Evolutionary conservation across 306 rosid genomes (phyloP).

Genomic region (Spatholobus suberectus): DNA sequence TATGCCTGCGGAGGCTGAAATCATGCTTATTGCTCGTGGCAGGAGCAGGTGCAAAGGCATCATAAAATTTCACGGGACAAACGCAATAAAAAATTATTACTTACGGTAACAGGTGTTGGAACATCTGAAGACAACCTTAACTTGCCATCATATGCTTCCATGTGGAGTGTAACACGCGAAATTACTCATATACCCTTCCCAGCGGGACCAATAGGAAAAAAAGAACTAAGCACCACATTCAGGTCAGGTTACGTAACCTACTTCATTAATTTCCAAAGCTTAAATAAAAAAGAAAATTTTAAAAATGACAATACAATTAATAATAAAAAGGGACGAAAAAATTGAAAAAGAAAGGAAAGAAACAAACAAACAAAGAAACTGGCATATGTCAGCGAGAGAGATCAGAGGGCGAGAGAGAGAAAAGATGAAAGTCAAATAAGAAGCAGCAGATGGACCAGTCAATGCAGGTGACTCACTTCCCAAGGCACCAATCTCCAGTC

Average conservation of each 20-base stretch:
- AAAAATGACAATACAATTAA: no score
- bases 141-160: conserved; percentile 13
- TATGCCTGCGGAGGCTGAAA: not conserved
- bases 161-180: not conserved
- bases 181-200: not conserved
- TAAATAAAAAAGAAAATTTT: not conserved
- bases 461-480: conserved; percentile 38
- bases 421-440: conserved; percentile 43
- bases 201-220: not conserved
- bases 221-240: not conserved
- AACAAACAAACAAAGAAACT: conserved; percentile 28
- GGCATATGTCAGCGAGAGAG: conserved; percentile 21
- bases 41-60: not conserved
- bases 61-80: not conserved
- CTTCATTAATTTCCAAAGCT: not conserved
- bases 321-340: no score
- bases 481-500: conserved; percentile 34
- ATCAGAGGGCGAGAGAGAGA: not conserved
- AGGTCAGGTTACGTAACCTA: not conserved
- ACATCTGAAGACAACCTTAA: conserved; percentile 67
- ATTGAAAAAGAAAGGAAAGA: not conserved
- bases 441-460: conserved; percentile 31
- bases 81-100: not conserved
- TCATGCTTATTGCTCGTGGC: not conserved
- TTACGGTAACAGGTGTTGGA: conserved; percentile 44